A percentile compares a stretch with the other conserved stretches of the same genome.
Evolutionary conservation across 2,329 filamentous ascomycete genomes (phyloP).

Genomic region (Tolypocladium paradoxum): DNA sequence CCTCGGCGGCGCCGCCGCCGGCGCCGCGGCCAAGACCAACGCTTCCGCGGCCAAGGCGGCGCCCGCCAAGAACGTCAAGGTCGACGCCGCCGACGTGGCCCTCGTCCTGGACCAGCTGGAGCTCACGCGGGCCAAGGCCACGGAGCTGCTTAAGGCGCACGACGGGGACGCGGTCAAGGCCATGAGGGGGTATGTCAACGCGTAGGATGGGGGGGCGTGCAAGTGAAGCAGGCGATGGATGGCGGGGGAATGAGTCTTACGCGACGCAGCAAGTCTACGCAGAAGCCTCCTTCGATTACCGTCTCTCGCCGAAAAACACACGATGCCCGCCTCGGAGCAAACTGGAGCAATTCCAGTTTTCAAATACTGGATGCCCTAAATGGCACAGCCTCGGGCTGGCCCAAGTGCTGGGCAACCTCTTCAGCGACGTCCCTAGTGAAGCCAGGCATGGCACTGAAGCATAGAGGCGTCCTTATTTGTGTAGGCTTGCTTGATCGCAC

Average conservation of each 20-base stretch:
- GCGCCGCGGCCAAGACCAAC: constrained; percentile 16
- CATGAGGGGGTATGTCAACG: constrained; percentile 43
- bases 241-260: too few relatives aligned
- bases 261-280: too few relatives aligned
- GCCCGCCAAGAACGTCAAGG: constrained; percentile 54
- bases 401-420: too few relatives aligned
- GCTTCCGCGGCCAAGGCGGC: constrained; percentile 14
- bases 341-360: too few relatives aligned
- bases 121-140: constrained; percentile 59
- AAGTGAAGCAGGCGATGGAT: too few relatives aligned
- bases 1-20: constrained; percentile 30
- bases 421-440: too few relatives aligned
- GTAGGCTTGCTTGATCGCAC: too few relatives aligned
- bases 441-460: too few relatives aligned
- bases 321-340: too few relatives aligned
- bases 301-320: neutral
- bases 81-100: constrained; percentile 60
- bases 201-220: constrained; percentile 5
- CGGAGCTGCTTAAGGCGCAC: constrained; percentile 60
- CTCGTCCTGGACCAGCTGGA: constrained; percentile 66
- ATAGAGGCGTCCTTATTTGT: too few relatives aligned
- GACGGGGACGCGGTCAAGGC: constrained; percentile 61
- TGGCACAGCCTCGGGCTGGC: too few relatives aligned
- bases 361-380: too few relatives aligned
- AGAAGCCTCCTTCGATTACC: neutral